These are phyloP conservation scores for Cicer arietinum DNA, from an alignment of 306 rosid species.

Conservation along the genomic window DNA sequence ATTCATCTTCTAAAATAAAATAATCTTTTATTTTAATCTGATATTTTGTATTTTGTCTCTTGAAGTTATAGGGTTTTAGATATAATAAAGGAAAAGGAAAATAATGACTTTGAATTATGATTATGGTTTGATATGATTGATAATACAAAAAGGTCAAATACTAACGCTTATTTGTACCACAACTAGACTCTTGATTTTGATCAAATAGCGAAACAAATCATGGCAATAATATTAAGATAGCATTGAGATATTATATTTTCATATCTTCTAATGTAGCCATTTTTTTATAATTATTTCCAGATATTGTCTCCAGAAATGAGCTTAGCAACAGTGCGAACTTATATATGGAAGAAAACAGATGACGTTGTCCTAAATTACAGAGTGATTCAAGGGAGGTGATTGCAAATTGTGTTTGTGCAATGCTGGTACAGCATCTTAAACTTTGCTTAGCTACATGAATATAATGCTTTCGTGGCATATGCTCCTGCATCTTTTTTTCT, in stretches of 20 bases:
- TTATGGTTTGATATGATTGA: neutral
- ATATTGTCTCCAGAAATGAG: constrained; percentile 89
- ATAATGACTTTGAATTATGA: neutral
- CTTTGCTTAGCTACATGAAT: constrained; percentile 52
- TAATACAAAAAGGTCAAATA: no score
- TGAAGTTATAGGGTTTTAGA: neutral
- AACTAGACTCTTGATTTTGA: neutral
- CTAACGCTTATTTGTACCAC: neutral
- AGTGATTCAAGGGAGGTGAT: constrained; percentile 85
- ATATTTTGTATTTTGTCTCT: neutral
- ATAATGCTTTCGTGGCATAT: constrained; percentile 32
- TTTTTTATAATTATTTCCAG: constrained; percentile 55
- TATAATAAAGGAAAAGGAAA: neutral
- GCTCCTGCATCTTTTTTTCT: neutral
- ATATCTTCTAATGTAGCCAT: constrained; percentile 4
- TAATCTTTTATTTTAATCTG: neutral
- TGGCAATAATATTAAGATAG: constrained; percentile 21
- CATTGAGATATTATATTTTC: constrained; percentile 6
- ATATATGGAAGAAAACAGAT: constrained; percentile 94
- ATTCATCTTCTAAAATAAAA: neutral
- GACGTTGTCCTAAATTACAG: constrained; percentile 87
- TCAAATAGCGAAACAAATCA: neutral
- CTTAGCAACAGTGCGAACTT: constrained; percentile 92
- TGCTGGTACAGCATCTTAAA: constrained; percentile 52
- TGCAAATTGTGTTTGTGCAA: constrained; percentile 36